phyloP scores from a whole-genome alignment of 139 green algal species.

The Chlamydomonas schloesseri region DNA sequence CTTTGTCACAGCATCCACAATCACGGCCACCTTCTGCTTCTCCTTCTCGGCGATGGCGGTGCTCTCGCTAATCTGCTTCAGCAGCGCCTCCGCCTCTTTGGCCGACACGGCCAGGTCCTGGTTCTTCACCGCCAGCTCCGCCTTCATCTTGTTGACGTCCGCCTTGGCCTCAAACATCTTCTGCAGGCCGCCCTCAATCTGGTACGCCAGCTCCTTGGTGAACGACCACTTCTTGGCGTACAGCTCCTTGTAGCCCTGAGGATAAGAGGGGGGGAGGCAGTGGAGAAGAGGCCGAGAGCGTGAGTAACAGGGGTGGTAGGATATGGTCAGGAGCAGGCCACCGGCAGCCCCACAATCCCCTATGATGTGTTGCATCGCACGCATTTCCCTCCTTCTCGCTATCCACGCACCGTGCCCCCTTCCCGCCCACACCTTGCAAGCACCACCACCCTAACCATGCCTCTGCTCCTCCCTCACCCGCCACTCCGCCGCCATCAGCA shows the following conservation, averaged over 20 bases:
- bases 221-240: conserved; percentile 86
- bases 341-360: no score
- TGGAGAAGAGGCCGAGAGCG: no score
- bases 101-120: conserved; percentile 86
- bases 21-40: conserved; percentile 88
- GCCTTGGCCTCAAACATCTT: conserved; percentile 96
- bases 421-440: no score
- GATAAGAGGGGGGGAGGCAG: neutral
- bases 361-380: no score
- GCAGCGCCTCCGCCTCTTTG: conserved; percentile 87
- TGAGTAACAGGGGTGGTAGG: no score
- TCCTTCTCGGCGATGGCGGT: conserved; percentile 94
- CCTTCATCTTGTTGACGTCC: conserved; percentile 93
- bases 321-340: no score
- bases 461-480: no score
- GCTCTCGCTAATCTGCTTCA: conserved; percentile 90
- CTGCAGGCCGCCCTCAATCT: conserved; percentile 84
- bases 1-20: conserved; percentile 80
- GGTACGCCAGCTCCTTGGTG: conserved; percentile 71
- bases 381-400: no score
- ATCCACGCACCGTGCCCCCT: no score
- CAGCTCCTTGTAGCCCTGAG: conserved; percentile 87
- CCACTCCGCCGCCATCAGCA: no score
- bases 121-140: conserved; percentile 93
- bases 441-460: no score